Evolutionary conservation across 169 alveolate species (phyloP).

Genomic region (Eimeria necatrix): DNA sequence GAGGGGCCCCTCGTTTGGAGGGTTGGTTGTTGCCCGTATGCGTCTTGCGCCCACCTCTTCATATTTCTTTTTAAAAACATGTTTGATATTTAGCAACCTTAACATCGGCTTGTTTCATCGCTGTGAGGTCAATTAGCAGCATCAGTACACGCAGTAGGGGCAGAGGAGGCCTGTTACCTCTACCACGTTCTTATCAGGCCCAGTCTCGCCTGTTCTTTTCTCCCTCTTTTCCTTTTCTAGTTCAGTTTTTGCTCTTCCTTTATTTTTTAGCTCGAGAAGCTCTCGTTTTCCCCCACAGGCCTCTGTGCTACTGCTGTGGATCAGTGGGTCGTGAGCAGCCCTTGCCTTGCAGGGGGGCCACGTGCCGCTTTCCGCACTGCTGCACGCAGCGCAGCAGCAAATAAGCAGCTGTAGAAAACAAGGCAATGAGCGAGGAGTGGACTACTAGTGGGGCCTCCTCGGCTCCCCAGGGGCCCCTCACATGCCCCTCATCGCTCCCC

Average conservation of each 20-base stretch:
- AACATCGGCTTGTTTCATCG: too few species aligned
- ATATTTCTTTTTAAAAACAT: too few species aligned
- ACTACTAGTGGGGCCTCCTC: not conserved
- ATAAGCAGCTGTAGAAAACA: too few species aligned
- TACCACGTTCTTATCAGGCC: not conserved
- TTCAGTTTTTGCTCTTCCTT: not conserved
- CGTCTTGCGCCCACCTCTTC: too few species aligned
- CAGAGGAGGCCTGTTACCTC: too few species aligned
- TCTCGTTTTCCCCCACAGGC: not conserved
- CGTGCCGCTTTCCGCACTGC: not conserved
- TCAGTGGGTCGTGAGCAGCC: not conserved
- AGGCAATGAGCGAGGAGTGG: constrained; percentile 27
- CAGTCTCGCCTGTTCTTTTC: too few species aligned
- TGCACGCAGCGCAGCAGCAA: not conserved
- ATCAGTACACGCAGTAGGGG: too few species aligned
- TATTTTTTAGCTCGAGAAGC: not conserved
- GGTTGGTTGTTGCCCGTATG: too few species aligned
- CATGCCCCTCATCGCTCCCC: not conserved
- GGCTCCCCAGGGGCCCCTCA: not conserved
- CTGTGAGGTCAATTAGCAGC: too few species aligned
- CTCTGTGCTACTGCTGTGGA: not conserved
- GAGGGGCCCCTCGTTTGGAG: too few species aligned
- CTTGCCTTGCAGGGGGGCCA: not conserved
- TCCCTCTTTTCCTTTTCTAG: too few species aligned
- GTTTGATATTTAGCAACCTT: too few species aligned